Percentiles rank a stretch among this genome's conserved stretches.
phyloP scores from a whole-genome alignment of 257 asterid species.

The Solanum microdontum region DNA sequence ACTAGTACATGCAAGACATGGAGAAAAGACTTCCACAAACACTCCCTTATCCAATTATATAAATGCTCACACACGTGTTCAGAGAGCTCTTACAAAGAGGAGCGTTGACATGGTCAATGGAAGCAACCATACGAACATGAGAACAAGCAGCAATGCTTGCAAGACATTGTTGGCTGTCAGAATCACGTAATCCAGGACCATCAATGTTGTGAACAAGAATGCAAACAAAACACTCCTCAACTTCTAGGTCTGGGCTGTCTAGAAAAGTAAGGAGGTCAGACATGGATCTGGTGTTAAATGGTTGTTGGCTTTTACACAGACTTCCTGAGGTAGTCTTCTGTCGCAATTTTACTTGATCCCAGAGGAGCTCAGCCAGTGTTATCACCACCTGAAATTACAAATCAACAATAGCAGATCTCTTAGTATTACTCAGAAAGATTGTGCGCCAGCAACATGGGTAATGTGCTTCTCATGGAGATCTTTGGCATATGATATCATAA shows the following conservation, averaged over 20 bases:
- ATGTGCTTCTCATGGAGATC: background rate
- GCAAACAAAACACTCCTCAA: constrained; percentile 51
- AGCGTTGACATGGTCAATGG: constrained; percentile 84
- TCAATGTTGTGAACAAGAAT: constrained; percentile 71
- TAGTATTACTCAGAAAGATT: background rate
- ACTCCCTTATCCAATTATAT: background rate
- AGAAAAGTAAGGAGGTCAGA: constrained; percentile 71
- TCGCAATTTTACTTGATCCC: constrained; percentile 64
- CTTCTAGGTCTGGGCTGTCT: constrained; percentile 44
- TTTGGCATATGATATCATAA: background rate
- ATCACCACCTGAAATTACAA: constrained; percentile 43
- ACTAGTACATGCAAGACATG: background rate
- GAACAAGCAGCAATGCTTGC: constrained; percentile 83
- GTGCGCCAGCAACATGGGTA: background rate
- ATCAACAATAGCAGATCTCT: background rate
- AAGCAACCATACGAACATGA: constrained; percentile 71
- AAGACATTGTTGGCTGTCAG: constrained; percentile 74
- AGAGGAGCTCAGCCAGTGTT: constrained; percentile 65
- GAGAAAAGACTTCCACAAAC: background rate
- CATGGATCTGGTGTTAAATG: constrained; percentile 62
- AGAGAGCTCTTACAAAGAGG: constrained; percentile 61
- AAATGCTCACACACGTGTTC: background rate
- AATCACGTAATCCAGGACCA: constrained; percentile 78
- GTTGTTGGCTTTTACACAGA: constrained; percentile 38
- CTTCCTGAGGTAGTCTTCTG: constrained; percentile 25